phyloP scores from a whole-genome alignment of 805 yeast species.

The Saccharomyces mikatae region DNA sequence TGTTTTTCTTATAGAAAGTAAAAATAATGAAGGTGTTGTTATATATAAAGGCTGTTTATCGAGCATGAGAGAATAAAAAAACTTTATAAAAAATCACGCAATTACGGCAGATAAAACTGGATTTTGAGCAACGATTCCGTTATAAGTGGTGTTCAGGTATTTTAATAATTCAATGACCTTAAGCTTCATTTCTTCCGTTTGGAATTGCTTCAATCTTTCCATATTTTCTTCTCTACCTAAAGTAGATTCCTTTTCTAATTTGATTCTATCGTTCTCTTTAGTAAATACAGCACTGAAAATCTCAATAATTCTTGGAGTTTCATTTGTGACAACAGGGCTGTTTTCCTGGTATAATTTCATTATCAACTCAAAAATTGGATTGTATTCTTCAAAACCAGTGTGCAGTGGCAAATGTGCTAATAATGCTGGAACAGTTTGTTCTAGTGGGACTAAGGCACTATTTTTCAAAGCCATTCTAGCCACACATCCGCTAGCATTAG shows the following conservation, averaged over 20 bases:
- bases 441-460: constrained; percentile 65
- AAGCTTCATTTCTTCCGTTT: constrained; percentile 52
- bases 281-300: constrained; percentile 63
- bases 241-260: constrained; percentile 63
- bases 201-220: constrained; percentile 73
- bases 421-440: constrained; percentile 65
- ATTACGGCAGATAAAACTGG: constrained; percentile 31
- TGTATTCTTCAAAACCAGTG: constrained; percentile 86
- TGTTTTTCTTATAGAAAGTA: background rate
- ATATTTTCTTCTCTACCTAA: constrained; percentile 79
- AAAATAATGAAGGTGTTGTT: background rate
- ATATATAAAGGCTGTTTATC: background rate
- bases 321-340: constrained; percentile 43
- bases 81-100: constrained; percentile 15
- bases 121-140: constrained; percentile 52
- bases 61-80: background rate
- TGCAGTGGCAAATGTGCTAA: constrained; percentile 75
- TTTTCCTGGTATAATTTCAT: constrained; percentile 61
- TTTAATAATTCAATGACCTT: constrained; percentile 65
- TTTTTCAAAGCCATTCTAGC: constrained; percentile 80
- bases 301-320: constrained; percentile 56
- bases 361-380: constrained; percentile 77
- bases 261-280: constrained; percentile 67
- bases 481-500: constrained; percentile 96
- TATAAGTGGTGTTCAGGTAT: constrained; percentile 55